A percentile compares a stretch with the other conserved stretches of the same genome.
These are phyloP conservation scores for Sporothrix luriei DNA, from an alignment of 2,329 filamentous ascomycete genomes.

Conservation along the genomic window DNA sequence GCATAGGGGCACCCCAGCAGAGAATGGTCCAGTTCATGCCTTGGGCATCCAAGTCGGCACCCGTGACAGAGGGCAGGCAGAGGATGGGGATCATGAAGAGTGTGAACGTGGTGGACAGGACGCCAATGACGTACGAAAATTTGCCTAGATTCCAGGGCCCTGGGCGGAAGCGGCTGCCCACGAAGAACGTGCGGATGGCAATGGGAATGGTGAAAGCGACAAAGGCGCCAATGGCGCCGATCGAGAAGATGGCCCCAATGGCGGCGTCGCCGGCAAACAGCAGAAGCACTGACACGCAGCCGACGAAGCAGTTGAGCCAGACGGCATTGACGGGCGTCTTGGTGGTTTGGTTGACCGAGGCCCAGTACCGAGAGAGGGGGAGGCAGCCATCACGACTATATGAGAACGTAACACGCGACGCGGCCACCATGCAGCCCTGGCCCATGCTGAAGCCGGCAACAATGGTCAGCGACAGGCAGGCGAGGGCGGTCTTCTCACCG, in stretches of 20 bases:
- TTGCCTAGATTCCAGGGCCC: slow-evolving; percentile 70
- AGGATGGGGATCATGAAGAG: slow-evolving; percentile 68
- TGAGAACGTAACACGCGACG: slow-evolving; percentile 69
- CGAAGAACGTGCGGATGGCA: slow-evolving; percentile 61
- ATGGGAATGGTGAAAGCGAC: slow-evolving; percentile 63
- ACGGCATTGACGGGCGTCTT: slow-evolving; percentile 71
- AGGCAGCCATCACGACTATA: slow-evolving; percentile 74
- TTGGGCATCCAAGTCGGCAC: slow-evolving; percentile 52
- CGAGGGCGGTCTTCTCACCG: slow-evolving; percentile 61
- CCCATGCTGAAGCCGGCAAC: slow-evolving; percentile 72
- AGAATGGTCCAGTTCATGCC: slow-evolving; percentile 71
- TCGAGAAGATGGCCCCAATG: slow-evolving; percentile 69
- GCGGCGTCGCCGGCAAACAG: slow-evolving; percentile 66
- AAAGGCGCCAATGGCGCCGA: slow-evolving; percentile 69
- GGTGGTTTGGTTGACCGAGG: slow-evolving; percentile 61
- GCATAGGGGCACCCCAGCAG: slow-evolving; percentile 67
- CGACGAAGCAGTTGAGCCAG: slow-evolving; percentile 65
- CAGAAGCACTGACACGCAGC: slow-evolving; percentile 62
- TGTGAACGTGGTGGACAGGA: slow-evolving; percentile 61
- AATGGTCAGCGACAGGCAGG: slow-evolving; percentile 66
- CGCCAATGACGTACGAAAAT: slow-evolving; percentile 60
- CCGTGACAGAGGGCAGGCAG: slow-evolving; percentile 63
- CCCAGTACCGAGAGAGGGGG: slow-evolving; percentile 61
- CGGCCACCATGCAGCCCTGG: slow-evolving; percentile 69
- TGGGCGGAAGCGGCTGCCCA: slow-evolving; percentile 63